Evolutionary conservation across 495 filamentous ascomycete species (phyloP), one percentile per base, ranked within the genome.

Genomic region (Penicillium coprophilum): DNA sequence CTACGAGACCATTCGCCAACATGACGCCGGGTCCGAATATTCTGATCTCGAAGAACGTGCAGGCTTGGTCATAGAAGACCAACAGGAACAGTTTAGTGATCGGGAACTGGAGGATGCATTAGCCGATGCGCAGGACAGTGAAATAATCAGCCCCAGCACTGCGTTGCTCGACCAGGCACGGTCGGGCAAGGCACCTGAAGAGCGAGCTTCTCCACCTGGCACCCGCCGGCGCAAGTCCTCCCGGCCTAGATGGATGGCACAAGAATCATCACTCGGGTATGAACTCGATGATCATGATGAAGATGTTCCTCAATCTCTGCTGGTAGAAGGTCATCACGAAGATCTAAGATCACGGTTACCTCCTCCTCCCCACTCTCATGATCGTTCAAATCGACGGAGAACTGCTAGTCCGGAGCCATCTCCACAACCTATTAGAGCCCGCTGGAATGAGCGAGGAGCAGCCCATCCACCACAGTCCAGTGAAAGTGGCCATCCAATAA

Each of bases 291-390:
- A 95, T 50, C 82, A 81, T 17, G 90, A 96, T 65, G 92, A 96
- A 50, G 94, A 97, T 60, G 94, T 98, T 1, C 94, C 94, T 4
- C 83, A 84, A 31, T 97, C 93, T 13, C 78, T 98, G 47, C 71
- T 97, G 27, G 83, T 97, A 23, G 94, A 97, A 69, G 75, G 77
- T 12, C 63, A 75, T 17, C 61, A 72, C 24, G 71, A 76, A 24
- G 66, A 73, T 19, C 51, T 75, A 21, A 71, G 60, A 50, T 56
- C 66, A 12, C 66, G 60, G n/a, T 69, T 72, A 9, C 71, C 71
- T 59, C 71, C 70, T 23, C 75, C 67, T 40, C 64, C 72, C 20
- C 64, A 21, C 52, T 40, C 75, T 32, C 72, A 73, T 55, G 57
- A 62, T 50, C 62, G 64, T 34, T 57, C 64, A 20, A 60, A 69